These are phyloP conservation scores for Cordyceps sp. DNA, from an alignment of 2,329 filamentous ascomycete species.

Conservation along the genomic window DNA sequence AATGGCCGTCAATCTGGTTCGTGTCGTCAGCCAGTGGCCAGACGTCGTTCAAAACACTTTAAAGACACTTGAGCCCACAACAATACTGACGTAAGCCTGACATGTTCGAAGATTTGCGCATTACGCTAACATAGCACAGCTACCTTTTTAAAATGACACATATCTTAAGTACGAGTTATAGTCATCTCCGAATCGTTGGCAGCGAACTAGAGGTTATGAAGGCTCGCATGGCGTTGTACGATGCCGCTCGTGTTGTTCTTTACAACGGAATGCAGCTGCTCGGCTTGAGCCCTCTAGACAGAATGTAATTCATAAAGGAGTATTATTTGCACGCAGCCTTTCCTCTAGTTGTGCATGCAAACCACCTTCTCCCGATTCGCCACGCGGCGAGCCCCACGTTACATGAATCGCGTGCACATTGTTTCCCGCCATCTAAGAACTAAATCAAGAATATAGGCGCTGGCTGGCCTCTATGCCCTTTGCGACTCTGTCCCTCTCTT, in stretches of 20 bases:
- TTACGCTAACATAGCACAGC: not conserved
- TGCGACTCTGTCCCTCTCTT: too few relatives aligned
- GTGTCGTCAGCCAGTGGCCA: conserved; percentile 69
- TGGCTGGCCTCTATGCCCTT: too few relatives aligned
- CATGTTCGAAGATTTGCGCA: not conserved
- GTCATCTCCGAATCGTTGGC: conserved; percentile 67
- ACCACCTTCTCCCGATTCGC: too few relatives aligned
- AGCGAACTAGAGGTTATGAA: conserved; percentile 54
- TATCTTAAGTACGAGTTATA: conserved; percentile 62
- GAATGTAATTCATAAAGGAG: too few relatives aligned
- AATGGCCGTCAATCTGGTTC: conserved; percentile 57
- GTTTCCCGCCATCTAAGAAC: too few relatives aligned
- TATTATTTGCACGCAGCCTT: too few relatives aligned
- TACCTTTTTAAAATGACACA: conserved; percentile 80
- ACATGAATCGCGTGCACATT: too few relatives aligned
- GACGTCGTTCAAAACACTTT: conserved; percentile 73
- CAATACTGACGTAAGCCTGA: conserved; percentile 16
- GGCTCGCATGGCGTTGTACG: conserved; percentile 39
- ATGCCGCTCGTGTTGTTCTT: conserved; percentile 57
- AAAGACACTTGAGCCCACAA: conserved; percentile 63
- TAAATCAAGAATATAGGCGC: too few relatives aligned
- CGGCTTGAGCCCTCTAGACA: conserved; percentile 60
- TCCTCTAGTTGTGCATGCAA: too few relatives aligned
- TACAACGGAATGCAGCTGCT: conserved; percentile 72
- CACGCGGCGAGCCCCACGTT: too few relatives aligned